Evolutionary conservation across 1,139 yeast species (phyloP).

Genomic region (Diutina catenulata): DNA sequence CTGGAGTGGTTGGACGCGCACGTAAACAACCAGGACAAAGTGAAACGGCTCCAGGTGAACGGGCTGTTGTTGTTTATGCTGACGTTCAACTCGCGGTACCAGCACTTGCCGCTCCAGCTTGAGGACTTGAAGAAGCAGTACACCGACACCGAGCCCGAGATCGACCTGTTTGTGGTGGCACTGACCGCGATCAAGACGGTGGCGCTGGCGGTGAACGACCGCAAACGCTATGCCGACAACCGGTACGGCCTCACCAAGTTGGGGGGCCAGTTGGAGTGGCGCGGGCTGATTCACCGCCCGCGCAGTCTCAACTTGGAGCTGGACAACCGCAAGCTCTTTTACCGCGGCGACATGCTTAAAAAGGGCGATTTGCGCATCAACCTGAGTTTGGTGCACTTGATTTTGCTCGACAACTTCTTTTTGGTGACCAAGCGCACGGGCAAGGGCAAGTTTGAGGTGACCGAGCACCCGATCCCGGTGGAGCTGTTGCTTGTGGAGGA

Average conservation of each 20-base stretch:
- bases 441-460: constrained; percentile 22
- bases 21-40: constrained; percentile 22
- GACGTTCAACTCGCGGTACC: constrained; percentile 66
- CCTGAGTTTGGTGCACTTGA: constrained; percentile 37
- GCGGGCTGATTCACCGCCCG: constrained; percentile 23
- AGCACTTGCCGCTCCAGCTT: constrained; percentile 58
- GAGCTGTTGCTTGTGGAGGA: constrained; percentile 47
- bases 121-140: constrained; percentile 41
- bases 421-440: constrained; percentile 47
- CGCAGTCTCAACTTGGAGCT: constrained; percentile 41
- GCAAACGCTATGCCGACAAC: constrained; percentile 46
- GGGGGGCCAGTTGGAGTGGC: constrained; percentile 39
- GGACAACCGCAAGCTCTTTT: constrained; percentile 42
- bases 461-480: constrained; percentile 50
- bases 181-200: constrained; percentile 27
- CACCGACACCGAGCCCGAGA: constrained; percentile 42
- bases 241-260: constrained; percentile 35
- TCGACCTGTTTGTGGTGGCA: constrained; percentile 41
- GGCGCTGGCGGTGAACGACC: constrained; percentile 31
- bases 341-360: constrained; percentile 49
- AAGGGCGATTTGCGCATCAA: constrained; percentile 54
- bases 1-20: constrained; percentile 38
- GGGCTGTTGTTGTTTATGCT: constrained; percentile 56
- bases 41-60: constrained; percentile 37
- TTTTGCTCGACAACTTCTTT: constrained; percentile 62